A percentile compares a stretch with the other conserved stretches of the same genome.
Conservation (phyloP, 257 asterid genomes). For the Lithospermum erythrorhizon region DNA sequence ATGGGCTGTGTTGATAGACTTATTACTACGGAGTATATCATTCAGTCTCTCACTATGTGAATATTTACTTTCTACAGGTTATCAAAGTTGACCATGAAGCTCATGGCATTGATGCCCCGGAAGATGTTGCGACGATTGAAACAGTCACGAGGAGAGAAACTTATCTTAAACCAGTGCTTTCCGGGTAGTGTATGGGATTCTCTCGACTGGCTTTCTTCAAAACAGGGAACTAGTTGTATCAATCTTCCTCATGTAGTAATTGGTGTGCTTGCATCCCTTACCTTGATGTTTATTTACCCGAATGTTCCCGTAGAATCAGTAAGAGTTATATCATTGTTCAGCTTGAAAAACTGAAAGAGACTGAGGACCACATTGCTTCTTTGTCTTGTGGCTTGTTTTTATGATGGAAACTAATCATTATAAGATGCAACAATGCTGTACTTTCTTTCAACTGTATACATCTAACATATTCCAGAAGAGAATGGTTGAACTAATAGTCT, state of each 20-base stretch:
- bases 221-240: neutral
- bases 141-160: conserved; percentile 44
- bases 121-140: conserved; percentile 57
- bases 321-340: neutral
- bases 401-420: too few species aligned
- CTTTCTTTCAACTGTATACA: too few species aligned
- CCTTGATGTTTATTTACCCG: neutral
- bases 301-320: neutral
- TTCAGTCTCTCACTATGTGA: neutral
- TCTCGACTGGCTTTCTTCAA: neutral
- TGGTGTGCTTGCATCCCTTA: too few species aligned
- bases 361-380: too few species aligned
- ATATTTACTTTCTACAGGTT: conserved; percentile 24
- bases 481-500: too few species aligned
- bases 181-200: neutral
- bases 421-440: too few species aligned
- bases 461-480: too few species aligned
- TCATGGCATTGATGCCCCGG: conserved; percentile 66
- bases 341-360: too few species aligned
- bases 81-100: conserved; percentile 66
- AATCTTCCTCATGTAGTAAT: neutral
- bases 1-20: too few species aligned
- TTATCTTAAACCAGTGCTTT: conserved; percentile 21
- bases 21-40: neutral
- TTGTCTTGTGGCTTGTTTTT: too few species aligned